Evolutionary conservation across 2,329 filamentous ascomycete genomes (phyloP).

Genomic region (Ilyonectria robusta): DNA sequence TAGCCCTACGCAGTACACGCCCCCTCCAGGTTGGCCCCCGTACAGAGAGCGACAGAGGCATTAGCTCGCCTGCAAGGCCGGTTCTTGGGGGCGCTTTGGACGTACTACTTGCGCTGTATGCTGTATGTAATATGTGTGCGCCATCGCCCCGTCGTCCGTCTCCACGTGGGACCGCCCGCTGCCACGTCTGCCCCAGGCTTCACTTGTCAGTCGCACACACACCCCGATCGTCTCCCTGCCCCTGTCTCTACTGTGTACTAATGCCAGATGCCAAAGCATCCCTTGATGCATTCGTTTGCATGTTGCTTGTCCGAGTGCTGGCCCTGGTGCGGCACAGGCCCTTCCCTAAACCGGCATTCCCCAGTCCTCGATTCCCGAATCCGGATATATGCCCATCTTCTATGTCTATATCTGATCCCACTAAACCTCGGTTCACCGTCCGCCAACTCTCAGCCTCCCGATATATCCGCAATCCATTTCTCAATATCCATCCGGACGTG

Average conservation of each 20-base stretch:
- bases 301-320: background rate
- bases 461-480: background rate
- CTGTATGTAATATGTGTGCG: background rate
- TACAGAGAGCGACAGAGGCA: conserved; percentile 15
- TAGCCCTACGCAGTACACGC: conserved; percentile 11
- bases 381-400: background rate
- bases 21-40: conserved; percentile 19
- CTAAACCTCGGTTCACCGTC: background rate
- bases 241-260: background rate
- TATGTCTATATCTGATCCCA: background rate
- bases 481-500: background rate
- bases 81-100: background rate
- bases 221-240: background rate
- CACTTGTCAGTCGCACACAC: conserved; percentile 5
- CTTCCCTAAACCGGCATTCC: background rate
- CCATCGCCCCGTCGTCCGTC: conserved; percentile 7
- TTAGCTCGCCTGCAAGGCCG: conserved; percentile 27
- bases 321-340: background rate
- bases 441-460: background rate
- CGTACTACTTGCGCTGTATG: background rate
- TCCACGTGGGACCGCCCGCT: conserved; percentile 20
- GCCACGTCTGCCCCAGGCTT: background rate
- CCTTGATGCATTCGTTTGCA: background rate
- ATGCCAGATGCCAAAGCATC: background rate
- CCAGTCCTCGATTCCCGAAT: background rate